A percentile compares a stretch with the other conserved stretches of the same genome.
These are phyloP conservation scores for Basipetospora chlamydospora DNA, from an alignment of 2,329 filamentous ascomycete genomes.

Conservation along the genomic window DNA sequence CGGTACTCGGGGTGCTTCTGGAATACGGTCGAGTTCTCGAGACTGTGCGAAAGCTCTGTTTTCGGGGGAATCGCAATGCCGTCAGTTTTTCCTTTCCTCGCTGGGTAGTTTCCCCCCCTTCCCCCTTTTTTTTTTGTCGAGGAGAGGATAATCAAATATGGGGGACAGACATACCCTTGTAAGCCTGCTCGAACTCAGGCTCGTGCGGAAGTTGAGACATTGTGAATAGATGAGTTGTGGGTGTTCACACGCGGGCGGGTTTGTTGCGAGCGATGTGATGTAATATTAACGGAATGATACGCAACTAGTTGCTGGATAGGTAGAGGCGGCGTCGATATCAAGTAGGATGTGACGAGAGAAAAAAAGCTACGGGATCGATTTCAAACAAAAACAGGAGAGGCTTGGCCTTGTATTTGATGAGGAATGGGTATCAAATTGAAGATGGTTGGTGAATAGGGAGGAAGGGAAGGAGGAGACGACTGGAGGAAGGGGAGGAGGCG, in stretches of 20 bases:
- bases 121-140: neutral
- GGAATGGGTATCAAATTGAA: constrained; percentile 1
- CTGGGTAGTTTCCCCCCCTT: neutral
- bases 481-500: neutral
- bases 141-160: neutral
- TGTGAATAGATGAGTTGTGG: constrained; percentile 13
- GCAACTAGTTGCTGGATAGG: neutral
- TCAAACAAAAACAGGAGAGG: too few relatives aligned
- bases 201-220: constrained; percentile 80
- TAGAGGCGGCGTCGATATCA: neutral
- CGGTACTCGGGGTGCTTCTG: constrained; percentile 88
- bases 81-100: constrained; percentile 8
- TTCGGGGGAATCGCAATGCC: constrained; percentile 2
- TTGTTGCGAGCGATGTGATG: too few relatives aligned
- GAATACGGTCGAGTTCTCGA: constrained; percentile 89
- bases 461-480: neutral
- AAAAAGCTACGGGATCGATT: too few relatives aligned
- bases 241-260: too few relatives aligned
- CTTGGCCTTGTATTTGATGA: too few relatives aligned
- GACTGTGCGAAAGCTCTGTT: constrained; percentile 80
- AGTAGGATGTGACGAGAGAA: too few relatives aligned
- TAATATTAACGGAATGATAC: too few relatives aligned
- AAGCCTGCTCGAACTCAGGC: constrained; percentile 98
- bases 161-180: constrained; percentile 53
- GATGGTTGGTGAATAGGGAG: neutral